phyloP scores from a whole-genome alignment of 257 asterid genomes.

The Gentiana dahurica region DNA sequence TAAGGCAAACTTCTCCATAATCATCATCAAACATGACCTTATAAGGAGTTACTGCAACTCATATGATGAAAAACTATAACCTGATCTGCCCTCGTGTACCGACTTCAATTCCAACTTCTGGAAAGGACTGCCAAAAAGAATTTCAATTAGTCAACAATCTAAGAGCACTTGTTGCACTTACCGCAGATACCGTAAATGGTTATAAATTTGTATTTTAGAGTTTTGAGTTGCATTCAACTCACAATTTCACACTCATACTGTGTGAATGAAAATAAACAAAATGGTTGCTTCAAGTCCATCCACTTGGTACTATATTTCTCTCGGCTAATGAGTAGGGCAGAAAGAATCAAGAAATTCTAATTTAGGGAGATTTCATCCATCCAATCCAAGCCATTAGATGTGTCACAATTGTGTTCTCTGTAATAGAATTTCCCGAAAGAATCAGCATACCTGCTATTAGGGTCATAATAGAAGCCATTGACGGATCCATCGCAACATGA shows the following conservation, averaged over 20 bases:
- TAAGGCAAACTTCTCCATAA: too few relatives aligned
- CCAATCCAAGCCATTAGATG: too few relatives aligned
- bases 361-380: too few relatives aligned
- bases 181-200: too few relatives aligned
- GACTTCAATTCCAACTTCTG: conserved; percentile 86
- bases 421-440: not conserved
- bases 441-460: conserved; percentile 76
- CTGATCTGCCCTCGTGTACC: conserved; percentile 70
- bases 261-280: not conserved
- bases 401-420: too few relatives aligned
- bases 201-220: too few relatives aligned
- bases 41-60: conserved; percentile 51
- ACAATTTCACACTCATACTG: too few relatives aligned
- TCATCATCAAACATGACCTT: too few relatives aligned
- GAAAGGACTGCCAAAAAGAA: conserved; percentile 67
- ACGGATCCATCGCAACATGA: conserved; percentile 92
- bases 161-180: not conserved
- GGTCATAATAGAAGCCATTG: conserved; percentile 93
- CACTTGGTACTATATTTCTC: not conserved
- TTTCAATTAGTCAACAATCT: conserved; percentile 3
- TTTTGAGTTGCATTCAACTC: not conserved
- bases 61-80: conserved; percentile 79
- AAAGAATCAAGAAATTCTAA: not conserved
- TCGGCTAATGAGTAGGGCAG: not conserved
- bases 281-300: too few relatives aligned